phyloP scores from a whole-genome alignment of 805 yeast species.

The Kuraishia molischiana region DNA sequence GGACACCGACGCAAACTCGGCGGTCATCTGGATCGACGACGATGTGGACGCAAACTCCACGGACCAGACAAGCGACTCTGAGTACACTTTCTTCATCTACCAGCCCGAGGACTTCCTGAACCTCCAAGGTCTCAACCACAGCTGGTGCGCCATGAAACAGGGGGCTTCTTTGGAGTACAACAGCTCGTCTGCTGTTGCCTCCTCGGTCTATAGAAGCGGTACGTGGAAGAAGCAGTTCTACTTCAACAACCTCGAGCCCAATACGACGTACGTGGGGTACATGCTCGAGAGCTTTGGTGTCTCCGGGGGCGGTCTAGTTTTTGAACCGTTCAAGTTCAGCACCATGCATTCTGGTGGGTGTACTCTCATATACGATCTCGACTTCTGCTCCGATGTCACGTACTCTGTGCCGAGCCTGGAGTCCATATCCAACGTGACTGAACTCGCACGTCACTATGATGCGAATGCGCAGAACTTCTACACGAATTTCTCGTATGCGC shows the following conservation, averaged over 20 bases:
- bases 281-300: constrained; percentile 40
- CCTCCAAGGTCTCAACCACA: constrained; percentile 31
- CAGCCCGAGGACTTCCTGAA: constrained; percentile 25
- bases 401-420: constrained; percentile 65
- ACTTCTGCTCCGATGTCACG: constrained; percentile 74
- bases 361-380: constrained; percentile 60
- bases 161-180: constrained; percentile 27
- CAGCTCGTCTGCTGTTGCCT: constrained; percentile 4
- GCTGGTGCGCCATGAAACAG: constrained; percentile 64
- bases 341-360: constrained; percentile 51
- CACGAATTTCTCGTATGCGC: constrained; percentile 60
- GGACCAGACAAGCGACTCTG: constrained; percentile 8
- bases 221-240: constrained; percentile 52
- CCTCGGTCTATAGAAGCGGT: constrained; percentile 25
- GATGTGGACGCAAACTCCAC: constrained; percentile 1
- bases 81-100: constrained; percentile 37
- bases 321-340: constrained; percentile 43
- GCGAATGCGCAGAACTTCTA: constrained; percentile 44
- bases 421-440: constrained; percentile 18
- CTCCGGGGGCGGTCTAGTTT: constrained; percentile 54
- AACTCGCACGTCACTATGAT: constrained; percentile 49
- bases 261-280: constrained; percentile 56
- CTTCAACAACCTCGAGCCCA: constrained; percentile 47
- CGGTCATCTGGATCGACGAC: constrained; percentile 49
- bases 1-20: constrained; percentile 64